Evolutionary conservation across 1,139 yeast species (phyloP), one percentile per base, ranked within the genome.

Genomic region (Yamadazyma spencermartinsiae): DNA sequence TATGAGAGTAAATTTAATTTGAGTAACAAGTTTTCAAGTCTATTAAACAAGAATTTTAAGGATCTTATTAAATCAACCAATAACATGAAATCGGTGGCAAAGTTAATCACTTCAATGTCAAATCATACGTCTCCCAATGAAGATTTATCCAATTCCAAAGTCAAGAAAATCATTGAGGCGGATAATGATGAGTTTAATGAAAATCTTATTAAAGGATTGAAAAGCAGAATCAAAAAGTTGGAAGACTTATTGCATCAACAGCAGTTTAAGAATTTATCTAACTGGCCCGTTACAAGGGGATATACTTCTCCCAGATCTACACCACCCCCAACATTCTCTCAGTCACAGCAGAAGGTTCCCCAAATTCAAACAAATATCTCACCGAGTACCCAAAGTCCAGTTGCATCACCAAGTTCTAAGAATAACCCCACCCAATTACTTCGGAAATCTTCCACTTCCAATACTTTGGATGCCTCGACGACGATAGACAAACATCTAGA

Each of bases 231-330:
- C 17, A 74, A 70, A 46, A 83, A 80, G 48, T 63, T 84, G 35
- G 94, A 85, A 50, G 79, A 74, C 41, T 58, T 83, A 23, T 58
- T 85, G 11, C 89, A 83, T 53, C 87, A 82, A 48, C 80, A 77
- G 34, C 84, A 76, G 45, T 79, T 74, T 51, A 74, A 75, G 36
- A 76, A 79, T 42, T 64, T 79, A 20, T 67, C 72, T n/a, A 72
- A 68, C 29, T 79, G 86, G 86, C 84, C 86, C 2, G 67, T 60
- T 3, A 54, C 54, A 3, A 50, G 56, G 37, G 49, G 46, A 4
- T 33, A 36, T 23, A 13, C 37, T 7, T 30, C 42, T 5, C 30
- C 40, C 2, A 34, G 21, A 7, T 32, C 29, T 10, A 31, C 37
- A 4, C 43, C 46, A 2, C 35, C 28, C 3, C 39, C 48, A 14